Evolutionary conservation across 148 eudicot species (phyloP).

Genomic region (Oxyria digyna): DNA sequence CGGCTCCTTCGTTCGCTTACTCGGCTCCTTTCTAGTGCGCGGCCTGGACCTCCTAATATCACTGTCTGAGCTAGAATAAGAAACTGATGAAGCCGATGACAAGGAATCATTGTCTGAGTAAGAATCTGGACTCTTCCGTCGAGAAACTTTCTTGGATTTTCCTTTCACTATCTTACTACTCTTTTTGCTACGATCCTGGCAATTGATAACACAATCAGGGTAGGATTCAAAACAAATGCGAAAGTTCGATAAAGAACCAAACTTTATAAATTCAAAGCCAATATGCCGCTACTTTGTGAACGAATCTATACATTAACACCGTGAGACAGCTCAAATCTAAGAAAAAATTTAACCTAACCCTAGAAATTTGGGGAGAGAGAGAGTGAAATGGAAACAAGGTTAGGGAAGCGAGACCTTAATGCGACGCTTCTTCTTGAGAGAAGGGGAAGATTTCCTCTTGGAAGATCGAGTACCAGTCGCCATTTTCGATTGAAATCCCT

Average conservation of each 20-base stretch:
- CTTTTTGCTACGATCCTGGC: slow-evolving; percentile 51
- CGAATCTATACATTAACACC: background rate
- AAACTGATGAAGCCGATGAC: slow-evolving; percentile 17
- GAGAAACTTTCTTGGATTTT: slow-evolving; percentile 44
- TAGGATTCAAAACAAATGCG: background rate
- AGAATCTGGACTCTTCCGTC: slow-evolving; percentile 26
- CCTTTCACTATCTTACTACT: slow-evolving; percentile 28
- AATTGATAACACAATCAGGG: background rate
- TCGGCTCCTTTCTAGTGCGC: slow-evolving; percentile 26
- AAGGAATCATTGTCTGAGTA: slow-evolving; percentile 32
- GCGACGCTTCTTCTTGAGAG: slow-evolving; percentile 9
- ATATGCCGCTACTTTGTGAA: background rate
- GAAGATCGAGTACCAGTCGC: slow-evolving; percentile 5
- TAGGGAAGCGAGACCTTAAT: background rate
- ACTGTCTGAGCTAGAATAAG: slow-evolving; percentile 25
- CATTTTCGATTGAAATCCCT: slow-evolving; percentile 7
- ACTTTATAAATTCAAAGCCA: background rate
- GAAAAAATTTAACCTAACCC: slow-evolving; percentile 1
- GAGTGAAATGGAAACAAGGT: background rate
- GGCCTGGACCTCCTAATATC: slow-evolving; percentile 33
- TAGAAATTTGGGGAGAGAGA: background rate
- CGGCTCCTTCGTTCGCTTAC: slow-evolving; percentile 36
- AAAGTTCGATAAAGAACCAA: background rate
- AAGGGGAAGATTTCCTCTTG: slow-evolving; percentile 10
- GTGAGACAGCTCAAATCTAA: background rate